Base-by-base conservation (phyloP, 2,329 filamentous ascomycete species). In the Pseudogymnoascus sp. region DNA sequence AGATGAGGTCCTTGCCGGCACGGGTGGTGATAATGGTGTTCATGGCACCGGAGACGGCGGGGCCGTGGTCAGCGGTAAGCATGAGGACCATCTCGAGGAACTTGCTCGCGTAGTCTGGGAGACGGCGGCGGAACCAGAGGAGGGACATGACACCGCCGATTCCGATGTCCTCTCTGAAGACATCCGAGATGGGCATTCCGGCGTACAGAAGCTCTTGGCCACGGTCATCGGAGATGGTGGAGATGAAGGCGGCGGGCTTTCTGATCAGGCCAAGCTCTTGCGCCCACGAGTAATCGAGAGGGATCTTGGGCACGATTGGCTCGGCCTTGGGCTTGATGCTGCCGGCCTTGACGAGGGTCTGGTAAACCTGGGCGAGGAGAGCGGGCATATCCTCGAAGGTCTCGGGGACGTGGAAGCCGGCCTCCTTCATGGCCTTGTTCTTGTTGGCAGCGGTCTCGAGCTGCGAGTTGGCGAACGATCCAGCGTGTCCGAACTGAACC, bases 51-150 rank as follows among this genome's bases (percentile, higher is more conserved):
- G 95, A 99, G 73, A 99, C 95, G 73, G 95, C 95, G 63, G 95
- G 95, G 80, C 95, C 95, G 87, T 99, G 95, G 77, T 99, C 95
- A 73, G 95, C 95, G 76, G 95, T 99, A 76, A 99, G 87, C 95
- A 99, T 99, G 78, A 99, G 93, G 70, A 99, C 95, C 95, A 99
- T 99, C 85, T 99, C 95, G 72, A 99, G 82, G 85, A 99, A 99
- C 82, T 96, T 96, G 85, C 92, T 96, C 75, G 95, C 95, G 78
- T 97, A 98, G 75, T 89, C 83, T 68, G 95, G 95, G 68, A 99
- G 90, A 76, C 95, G 90, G 79, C 95, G 93, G 75, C 95, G 93
- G 92, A 99, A 99, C 95, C 95, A 99, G 73, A 99, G 85, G 65
- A 99, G 87, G 67, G 95, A 97, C 95, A 99, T 99, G 81, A 99